Conservation (phyloP, 208 protist species). For the Leishmania major region DNA sequence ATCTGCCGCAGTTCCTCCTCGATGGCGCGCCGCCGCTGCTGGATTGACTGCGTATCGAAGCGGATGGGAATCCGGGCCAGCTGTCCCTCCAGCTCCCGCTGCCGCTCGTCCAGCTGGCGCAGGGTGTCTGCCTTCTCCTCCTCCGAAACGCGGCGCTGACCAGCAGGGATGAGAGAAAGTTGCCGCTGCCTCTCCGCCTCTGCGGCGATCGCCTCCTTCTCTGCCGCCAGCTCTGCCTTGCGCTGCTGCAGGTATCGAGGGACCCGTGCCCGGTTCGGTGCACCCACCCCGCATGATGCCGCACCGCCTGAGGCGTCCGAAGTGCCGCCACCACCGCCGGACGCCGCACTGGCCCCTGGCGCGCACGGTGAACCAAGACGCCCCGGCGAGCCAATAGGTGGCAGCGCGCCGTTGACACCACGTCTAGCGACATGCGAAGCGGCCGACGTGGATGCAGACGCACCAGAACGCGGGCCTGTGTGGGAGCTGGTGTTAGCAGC, state of each 20-base stretch:
- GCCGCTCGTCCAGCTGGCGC: constrained; percentile 44
- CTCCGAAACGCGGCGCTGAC: constrained; percentile 79
- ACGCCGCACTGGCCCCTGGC: background rate
- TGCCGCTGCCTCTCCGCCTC: constrained; percentile 62
- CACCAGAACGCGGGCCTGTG: background rate
- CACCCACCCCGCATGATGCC: background rate
- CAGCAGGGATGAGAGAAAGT: constrained; percentile 73
- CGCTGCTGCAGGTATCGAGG: constrained; percentile 78
- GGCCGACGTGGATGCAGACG: constrained; percentile 1
- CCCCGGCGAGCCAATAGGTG: background rate
- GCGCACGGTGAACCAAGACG: background rate
- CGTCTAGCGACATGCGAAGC: background rate
- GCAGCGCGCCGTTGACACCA: background rate
- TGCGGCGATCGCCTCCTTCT: constrained; percentile 61
- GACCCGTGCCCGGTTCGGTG: constrained; percentile 48
- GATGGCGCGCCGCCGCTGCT: constrained; percentile 55
- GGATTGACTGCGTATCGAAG: constrained; percentile 82
- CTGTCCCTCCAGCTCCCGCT: constrained; percentile 78
- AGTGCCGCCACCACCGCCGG: background rate
- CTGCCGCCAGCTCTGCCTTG: constrained; percentile 79
- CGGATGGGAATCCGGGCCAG: constrained; percentile 83
- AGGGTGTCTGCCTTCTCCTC: constrained; percentile 77
- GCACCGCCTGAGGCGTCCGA: background rate
- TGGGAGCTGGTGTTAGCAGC: constrained; percentile 1
- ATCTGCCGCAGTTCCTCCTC: constrained; percentile 79